Conservation (phyloP, 1,284 basidiomycete species). For the Irpex rosettiformis region DNA sequence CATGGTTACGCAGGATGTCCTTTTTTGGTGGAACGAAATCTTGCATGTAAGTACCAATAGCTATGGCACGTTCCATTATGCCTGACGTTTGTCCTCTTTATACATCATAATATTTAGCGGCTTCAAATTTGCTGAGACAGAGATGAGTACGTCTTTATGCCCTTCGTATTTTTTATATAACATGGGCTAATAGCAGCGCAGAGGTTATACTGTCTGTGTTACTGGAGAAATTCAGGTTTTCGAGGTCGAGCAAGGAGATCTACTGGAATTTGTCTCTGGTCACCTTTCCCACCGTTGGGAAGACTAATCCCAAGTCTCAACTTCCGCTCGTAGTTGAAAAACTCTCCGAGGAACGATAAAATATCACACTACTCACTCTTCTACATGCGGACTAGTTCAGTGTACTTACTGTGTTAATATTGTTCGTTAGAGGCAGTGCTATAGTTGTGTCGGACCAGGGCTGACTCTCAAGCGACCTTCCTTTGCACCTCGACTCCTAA, state of each 20-base stretch:
- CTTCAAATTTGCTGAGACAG: conserved; percentile 13
- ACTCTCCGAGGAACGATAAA: no score
- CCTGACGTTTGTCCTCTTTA: background rate
- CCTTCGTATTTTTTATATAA: background rate
- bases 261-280: conserved; percentile 6
- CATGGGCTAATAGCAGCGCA: background rate
- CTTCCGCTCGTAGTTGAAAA: background rate
- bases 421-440: no score
- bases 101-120: conserved; percentile 4
- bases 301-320: background rate
- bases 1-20: conserved; percentile 16
- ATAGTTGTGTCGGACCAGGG: no score
- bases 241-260: background rate
- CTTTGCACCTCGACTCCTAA: no score
- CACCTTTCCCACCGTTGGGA: conserved; percentile 9
- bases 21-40: conserved; percentile 21
- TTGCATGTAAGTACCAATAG: conserved; percentile 17
- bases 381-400: no score
- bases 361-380: no score
- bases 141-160: conserved; percentile 14
- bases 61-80: background rate
- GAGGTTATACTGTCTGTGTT: conserved; percentile 8
- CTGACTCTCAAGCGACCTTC: no score
- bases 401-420: no score
- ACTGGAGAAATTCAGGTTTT: conserved; percentile 7